Evolutionary conservation across 1,139 yeast species (phyloP), one percentile per base, ranked within the genome.

Genomic region (Yamadazyma oceani): DNA sequence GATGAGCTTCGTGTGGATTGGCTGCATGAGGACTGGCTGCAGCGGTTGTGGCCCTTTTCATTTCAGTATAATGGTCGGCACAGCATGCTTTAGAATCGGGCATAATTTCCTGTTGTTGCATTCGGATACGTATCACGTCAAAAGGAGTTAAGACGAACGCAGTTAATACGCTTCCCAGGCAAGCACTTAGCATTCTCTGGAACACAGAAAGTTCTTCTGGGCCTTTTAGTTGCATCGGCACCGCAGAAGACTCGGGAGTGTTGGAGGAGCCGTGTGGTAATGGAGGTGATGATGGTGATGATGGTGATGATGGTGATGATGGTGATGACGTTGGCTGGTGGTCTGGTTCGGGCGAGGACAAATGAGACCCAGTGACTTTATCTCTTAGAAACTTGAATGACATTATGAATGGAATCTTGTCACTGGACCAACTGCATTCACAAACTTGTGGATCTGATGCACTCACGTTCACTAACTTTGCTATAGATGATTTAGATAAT

Each of bases 121-220:
- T 69, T 40, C 98, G 74, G 26, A 92, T 87, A 43, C 97, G 67
- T 1, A 90, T 87, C 32, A 92, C 97, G 57, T 92, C 98, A 59
- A 92, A 84, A 1, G 98, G 98, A 1, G 97, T 92, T 24, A 90
- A 85, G 37, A 82, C 80, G 33, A 88, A 53, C 0, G 97, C 88
- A 1, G 97, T 92, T 26, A 89, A 58, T n/a, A 92, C 58, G 1
- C 97, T 86, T 2, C 98, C 98, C 34, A 85, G 75, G 53, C 95
- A 85, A 0, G 97, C 97, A 44, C 96, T 85, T 27, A 86, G 60
- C 94, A 89, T 88, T 39, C 90, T 63, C 56, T 88, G 89, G 2
- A 62, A 45, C 17, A 78, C 55, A 8, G 85, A 66, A 37, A 49
- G 27, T 13, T 41, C 42, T 17, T 29, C 25, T 8, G 32, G 11